Percentiles rank a stretch among this genome's conserved stretches.
These are phyloP conservation scores for Schwanniomyces pseudopolymorphus DNA, from an alignment of 805 yeast species.

Conservation along the genomic window DNA sequence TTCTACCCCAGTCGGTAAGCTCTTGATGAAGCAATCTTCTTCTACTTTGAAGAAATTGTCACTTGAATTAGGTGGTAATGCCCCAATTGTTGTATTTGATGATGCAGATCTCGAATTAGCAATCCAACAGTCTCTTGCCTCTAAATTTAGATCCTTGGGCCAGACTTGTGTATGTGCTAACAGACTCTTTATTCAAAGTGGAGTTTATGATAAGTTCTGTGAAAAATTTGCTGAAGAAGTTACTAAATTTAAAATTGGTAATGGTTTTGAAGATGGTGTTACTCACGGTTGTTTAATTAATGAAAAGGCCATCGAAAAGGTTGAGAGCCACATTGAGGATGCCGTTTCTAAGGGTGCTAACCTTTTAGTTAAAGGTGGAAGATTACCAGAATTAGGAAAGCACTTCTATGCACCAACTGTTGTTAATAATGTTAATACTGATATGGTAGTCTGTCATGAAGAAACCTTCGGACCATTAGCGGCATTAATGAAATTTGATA, in stretches of 20 bases:
- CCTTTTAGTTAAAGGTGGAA: slow-evolving; percentile 52
- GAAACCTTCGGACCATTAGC: slow-evolving; percentile 70
- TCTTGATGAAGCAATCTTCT: slow-evolving; percentile 60
- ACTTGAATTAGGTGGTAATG: slow-evolving; percentile 79
- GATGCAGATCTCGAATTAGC: slow-evolving; percentile 71
- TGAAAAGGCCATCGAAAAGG: slow-evolving; percentile 49
- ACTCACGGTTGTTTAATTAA: slow-evolving; percentile 63
- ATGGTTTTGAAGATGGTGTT: slow-evolving; percentile 50
- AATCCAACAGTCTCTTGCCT: slow-evolving; percentile 60
- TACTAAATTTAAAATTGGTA: slow-evolving; percentile 50
- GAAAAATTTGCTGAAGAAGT: slow-evolving; percentile 49
- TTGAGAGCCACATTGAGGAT: slow-evolving; percentile 52
- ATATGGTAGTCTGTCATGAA: slow-evolving; percentile 51
- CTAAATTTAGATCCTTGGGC: slow-evolving; percentile 75
- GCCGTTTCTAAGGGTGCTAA: slow-evolving; percentile 57
- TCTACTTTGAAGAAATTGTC: slow-evolving; percentile 68
- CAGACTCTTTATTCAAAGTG: slow-evolving; percentile 63
- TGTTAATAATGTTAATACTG: slow-evolving; percentile 48
- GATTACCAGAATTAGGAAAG: slow-evolving; percentile 47
- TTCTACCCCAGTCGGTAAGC: slow-evolving; percentile 70
- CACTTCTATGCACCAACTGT: slow-evolving; percentile 57
- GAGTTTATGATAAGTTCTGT: slow-evolving; percentile 62
- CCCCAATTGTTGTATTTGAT: slow-evolving; percentile 73
- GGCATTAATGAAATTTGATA: slow-evolving; percentile 54
- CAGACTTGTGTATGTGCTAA: slow-evolving; percentile 84